Conservation (phyloP, 176 grass and related monocot genomes). For the Ensete glaucum region DNA sequence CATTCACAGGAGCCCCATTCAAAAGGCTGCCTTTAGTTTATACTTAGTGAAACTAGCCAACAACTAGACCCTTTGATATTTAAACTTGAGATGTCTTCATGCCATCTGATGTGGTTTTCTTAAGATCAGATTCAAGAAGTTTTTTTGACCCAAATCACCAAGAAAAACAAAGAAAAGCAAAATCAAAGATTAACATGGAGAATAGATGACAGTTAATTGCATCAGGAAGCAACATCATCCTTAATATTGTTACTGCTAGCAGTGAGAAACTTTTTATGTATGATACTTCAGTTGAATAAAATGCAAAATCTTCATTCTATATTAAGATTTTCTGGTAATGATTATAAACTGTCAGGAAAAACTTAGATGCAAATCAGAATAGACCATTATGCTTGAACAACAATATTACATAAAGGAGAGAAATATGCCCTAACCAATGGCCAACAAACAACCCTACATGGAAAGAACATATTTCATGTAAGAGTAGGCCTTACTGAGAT, state of each 20-base stretch:
- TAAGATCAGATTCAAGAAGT: not conserved
- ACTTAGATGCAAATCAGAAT: not conserved
- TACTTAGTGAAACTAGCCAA: not conserved
- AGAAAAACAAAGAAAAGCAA: not conserved
- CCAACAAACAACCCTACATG: not conserved
- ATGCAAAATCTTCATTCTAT: no score
- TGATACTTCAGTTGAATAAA: no score
- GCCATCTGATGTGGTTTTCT: not conserved
- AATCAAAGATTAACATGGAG: no score
- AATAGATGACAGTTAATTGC: no score
- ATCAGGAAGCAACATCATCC: no score
- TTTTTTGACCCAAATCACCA: not conserved
- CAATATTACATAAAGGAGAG: not conserved
- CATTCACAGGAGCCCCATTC: not conserved
- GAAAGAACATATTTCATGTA: not conserved
- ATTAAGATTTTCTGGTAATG: not conserved
- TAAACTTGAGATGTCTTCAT: not conserved
- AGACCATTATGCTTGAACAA: not conserved
- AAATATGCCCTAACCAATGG: not conserved
- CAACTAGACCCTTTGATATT: not conserved
- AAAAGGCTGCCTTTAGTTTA: not conserved
- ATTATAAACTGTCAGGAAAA: not conserved
- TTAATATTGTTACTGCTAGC: no score
- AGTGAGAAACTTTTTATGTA: no score
- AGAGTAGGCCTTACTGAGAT: constrained; percentile 36